These are phyloP conservation scores for Chaetoceros muelleri DNA, from an alignment of 108 stramenopile genomes.

Conservation along the genomic window DNA sequence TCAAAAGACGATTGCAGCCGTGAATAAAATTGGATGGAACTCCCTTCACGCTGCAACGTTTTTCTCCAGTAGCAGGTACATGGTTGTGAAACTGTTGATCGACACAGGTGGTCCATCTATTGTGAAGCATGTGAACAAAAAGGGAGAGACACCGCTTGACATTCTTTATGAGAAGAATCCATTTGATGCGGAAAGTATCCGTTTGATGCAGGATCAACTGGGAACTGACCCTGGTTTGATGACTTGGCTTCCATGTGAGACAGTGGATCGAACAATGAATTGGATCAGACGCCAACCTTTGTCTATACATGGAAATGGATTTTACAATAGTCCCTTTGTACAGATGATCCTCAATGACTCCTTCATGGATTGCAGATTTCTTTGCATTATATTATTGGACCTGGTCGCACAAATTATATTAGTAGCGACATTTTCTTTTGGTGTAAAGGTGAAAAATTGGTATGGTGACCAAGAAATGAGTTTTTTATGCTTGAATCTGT, in stretches of 20 bases:
- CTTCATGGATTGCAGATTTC: not conserved
- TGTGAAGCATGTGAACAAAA: not conserved
- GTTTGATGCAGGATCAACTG: not conserved
- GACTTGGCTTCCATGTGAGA: not conserved
- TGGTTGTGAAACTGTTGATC: not conserved
- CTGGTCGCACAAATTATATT: not conserved
- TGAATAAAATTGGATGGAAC: not conserved
- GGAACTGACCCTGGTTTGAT: not conserved
- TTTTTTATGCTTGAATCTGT: not conserved
- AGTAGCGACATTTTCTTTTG: not conserved
- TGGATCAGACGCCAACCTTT: not conserved
- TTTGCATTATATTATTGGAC: not conserved
- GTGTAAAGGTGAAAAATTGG: not conserved
- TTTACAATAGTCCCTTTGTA: not conserved
- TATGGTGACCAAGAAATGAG: not conserved
- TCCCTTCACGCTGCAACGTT: not conserved
- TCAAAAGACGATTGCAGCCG: not conserved
- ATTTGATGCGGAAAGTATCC: not conserved
- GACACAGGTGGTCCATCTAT: not conserved
- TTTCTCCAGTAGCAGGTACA: not conserved
- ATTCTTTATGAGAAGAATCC: not conserved
- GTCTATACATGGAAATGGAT: not conserved
- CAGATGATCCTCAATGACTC: not conserved
- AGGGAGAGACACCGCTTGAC: not conserved
- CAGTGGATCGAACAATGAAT: not conserved